Evolutionary conservation across 208 protist genomes (phyloP).

Genomic region (Leishmania lainsoni): DNA sequence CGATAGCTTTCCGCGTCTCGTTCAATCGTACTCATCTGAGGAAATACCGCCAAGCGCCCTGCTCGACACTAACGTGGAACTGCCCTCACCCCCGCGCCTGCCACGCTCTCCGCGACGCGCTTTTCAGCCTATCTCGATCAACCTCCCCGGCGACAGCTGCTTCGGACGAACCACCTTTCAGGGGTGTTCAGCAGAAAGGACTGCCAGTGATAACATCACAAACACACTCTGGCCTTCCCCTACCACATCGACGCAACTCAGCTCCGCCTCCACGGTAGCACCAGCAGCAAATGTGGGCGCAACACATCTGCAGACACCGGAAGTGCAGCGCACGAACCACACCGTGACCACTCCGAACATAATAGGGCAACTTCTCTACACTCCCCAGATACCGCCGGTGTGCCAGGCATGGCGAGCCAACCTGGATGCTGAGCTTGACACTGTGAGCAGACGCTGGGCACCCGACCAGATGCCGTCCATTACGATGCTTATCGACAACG

Average conservation of each 20-base stretch:
- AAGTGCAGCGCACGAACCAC: conserved; percentile 28
- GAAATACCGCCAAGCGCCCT: conserved; percentile 16
- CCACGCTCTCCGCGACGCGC: conserved; percentile 27
- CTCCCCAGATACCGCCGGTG: conserved; percentile 55
- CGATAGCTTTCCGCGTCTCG: conserved; percentile 23
- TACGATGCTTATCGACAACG: conserved; percentile 53
- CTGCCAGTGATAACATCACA: not conserved
- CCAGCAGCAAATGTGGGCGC: not conserved
- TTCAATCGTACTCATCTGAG: conserved; percentile 13
- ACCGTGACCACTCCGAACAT: conserved; percentile 2
- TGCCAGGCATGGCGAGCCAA: conserved; percentile 45
- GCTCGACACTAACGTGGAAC: not conserved
- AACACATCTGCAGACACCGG: conserved; percentile 35
- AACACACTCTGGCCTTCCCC: conserved; percentile 20
- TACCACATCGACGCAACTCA: not conserved
- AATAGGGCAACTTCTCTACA: conserved; percentile 45
- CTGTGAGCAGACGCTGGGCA: conserved; percentile 24
- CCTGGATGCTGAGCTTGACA: conserved; percentile 67
- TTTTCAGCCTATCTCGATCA: conserved; percentile 30
- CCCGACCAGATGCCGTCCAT: conserved; percentile 39
- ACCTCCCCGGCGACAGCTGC: conserved; percentile 15
- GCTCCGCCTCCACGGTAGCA: not conserved
- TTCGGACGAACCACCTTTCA: conserved; percentile 23
- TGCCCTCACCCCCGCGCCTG: conserved; percentile 21
- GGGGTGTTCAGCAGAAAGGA: conserved; percentile 7